Evolutionary conservation across 2,329 filamentous ascomycete species (phyloP), one percentile per base, ranked within the genome.

Genomic region (Zymoseptoria tritici): DNA sequence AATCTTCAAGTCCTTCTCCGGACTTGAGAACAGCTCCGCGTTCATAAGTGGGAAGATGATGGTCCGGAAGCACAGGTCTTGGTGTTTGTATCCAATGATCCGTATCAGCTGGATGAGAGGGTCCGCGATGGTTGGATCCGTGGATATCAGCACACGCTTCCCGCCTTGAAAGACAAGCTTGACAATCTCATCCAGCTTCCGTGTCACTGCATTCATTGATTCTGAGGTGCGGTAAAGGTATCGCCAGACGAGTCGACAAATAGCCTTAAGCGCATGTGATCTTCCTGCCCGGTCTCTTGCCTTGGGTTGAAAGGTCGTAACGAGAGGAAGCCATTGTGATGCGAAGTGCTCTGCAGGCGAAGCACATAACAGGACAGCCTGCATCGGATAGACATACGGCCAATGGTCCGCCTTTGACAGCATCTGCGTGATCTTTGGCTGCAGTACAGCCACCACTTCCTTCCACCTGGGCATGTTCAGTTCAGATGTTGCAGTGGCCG

Each of bases 21-120:
- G 62, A 1, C 66, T 65, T 26, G 83, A 81, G 71, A 97, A 94
- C n/a, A 91, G 79, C 56, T 97, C 93, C 1, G 91, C 91, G 71
- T 96, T 96, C 71, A 99, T 89, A 46, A 99, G 78, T 2, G 93
- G 94, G 68, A 97, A 97, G n/a, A 99, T 90, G 64, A 97, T 89
- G 53, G 81, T 90, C 66, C 87, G 85, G 75, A 97, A 96, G 75
- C 93, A 97, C 64, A 96, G 88, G 68, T 99, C 94, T 57, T 93
- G 92, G 67, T 95, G 85, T 71, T 90, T 95, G 77, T 89, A 97
- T 2, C 93, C 95, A 69, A 99, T 91, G 70, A 97, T 91, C 36
- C 95, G 85, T 62, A 97, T 92, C 29, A 97, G 85, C 69, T 97
- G 92, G 59, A 97, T 93, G 65, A 97, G 78, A 1, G 94, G 93